Conservation (phyloP, 192 early-diverging fungal species). For the Phycomyces nitens region DNA sequence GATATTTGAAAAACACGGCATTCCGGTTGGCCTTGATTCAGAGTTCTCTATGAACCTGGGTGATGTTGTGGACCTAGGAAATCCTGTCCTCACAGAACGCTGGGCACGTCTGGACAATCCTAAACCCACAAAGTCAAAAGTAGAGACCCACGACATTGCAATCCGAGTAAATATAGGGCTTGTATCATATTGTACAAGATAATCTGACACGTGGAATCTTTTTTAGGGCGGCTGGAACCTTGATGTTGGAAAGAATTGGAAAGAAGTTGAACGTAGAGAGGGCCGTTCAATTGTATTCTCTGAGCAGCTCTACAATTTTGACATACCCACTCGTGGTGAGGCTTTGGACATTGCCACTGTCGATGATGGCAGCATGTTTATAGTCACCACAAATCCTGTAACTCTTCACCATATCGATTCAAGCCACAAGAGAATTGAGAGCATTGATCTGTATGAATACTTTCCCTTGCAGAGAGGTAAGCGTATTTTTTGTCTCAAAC, state of each 20-base stretch:
- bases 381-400: slow-evolving; percentile 61
- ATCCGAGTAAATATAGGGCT: slow-evolving; percentile 14
- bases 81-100: slow-evolving; percentile 49
- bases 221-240: slow-evolving; percentile 55
- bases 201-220: slow-evolving; percentile 12
- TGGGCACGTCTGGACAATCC: slow-evolving; percentile 42
- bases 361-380: slow-evolving; percentile 52
- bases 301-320: slow-evolving; percentile 67
- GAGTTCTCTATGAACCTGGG: slow-evolving; percentile 62
- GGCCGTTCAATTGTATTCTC: slow-evolving; percentile 57
- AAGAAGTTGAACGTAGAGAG: slow-evolving; percentile 56
- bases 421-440: slow-evolving; percentile 45
- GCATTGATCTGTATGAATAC: slow-evolving; percentile 68
- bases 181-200: neutral
- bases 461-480: slow-evolving; percentile 55
- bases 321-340: slow-evolving; percentile 61
- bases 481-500: no score
- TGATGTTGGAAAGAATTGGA: slow-evolving; percentile 39
- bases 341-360: slow-evolving; percentile 54
- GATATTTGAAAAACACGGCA: slow-evolving; percentile 69
- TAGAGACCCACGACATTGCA: slow-evolving; percentile 28
- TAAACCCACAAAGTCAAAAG: slow-evolving; percentile 3
- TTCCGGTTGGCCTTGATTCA: slow-evolving; percentile 66
- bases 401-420: slow-evolving; percentile 51
- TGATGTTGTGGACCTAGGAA: slow-evolving; percentile 42